Percentiles rank a stretch among this genome's conserved stretches.
phyloP scores from a whole-genome alignment of 2,329 filamentous ascomycete species.

The Cordyceps pruinosa region DNA sequence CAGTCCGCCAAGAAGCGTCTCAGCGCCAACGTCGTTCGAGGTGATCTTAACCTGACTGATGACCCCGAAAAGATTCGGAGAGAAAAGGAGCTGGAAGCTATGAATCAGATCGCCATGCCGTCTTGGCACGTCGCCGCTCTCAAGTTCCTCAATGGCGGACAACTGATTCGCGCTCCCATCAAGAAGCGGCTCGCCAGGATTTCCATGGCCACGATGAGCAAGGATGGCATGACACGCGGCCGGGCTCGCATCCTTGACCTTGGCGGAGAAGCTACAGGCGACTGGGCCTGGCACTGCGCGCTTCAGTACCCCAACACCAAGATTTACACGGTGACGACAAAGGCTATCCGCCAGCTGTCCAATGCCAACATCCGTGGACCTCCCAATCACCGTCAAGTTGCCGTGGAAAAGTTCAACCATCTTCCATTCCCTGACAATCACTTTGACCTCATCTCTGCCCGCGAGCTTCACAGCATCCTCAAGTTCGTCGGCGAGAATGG shows the following conservation, averaged over 20 bases:
- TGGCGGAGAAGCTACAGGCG: conserved; percentile 74
- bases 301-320: conserved; percentile 77
- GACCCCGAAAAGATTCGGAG: conserved; percentile 56
- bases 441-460: conserved; percentile 88
- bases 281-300: conserved; percentile 95
- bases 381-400: conserved; percentile 76
- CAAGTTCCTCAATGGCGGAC: conserved; percentile 58
- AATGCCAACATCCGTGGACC: conserved; percentile 76
- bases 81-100: conserved; percentile 76
- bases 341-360: conserved; percentile 60
- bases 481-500: conserved; percentile 63
- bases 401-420: conserved; percentile 67
- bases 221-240: conserved; percentile 38
- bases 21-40: conserved; percentile 66
- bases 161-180: conserved; percentile 56
- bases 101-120: conserved; percentile 59
- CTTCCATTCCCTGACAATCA: conserved; percentile 80
- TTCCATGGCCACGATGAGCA: conserved; percentile 40
- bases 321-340: conserved; percentile 80
- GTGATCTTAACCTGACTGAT: conserved; percentile 57
- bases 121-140: conserved; percentile 56
- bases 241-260: conserved; percentile 74
- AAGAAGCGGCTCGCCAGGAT: conserved; percentile 53
- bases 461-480: conserved; percentile 77
- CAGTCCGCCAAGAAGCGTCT: conserved; percentile 64